Evolutionary conservation across 495 filamentous ascomycete species (phyloP), one percentile per base, ranked within the genome.

Genomic region (Darksidea phi): DNA sequence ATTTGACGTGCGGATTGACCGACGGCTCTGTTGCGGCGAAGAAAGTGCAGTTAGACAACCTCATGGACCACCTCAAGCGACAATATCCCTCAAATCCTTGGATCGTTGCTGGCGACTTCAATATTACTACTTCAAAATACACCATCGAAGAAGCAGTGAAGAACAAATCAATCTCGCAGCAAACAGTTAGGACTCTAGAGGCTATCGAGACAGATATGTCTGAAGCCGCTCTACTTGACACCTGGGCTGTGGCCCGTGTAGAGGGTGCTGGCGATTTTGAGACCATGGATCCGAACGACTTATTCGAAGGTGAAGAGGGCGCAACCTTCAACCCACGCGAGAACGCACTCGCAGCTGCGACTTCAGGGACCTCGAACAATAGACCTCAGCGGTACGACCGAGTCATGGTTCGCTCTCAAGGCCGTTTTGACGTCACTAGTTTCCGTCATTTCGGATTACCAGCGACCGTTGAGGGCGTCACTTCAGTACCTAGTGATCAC

Each of bases 341-440:
- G 0, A 86, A 85, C 57, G 70, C 68, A 20, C 71, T 82, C 7
- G 80, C 82, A 1, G 75, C 77, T 15, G 71, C 75, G 6, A 73
- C 66, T 8, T 73, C 75, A 15, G 70, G 69, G 25, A 73, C 70
- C 28, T 72, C 70, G 36, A 66, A 77, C 23, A 74, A 74, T 34
- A 74, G 79, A n/a, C 82, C 82, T 5, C 83, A 85, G 64, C 68
- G 83, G 23, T 84, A 84, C 57, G 82, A 84, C 63, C 73, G 83
- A 28, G 78, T 86, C 43, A 66, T 84, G 10, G 70, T 81, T 2
- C 74, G 69, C 37, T 73, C 75, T 6, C 66, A 74, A 21, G 72
- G 68, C 6, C 37, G 68, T 7, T 66, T 80, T n/a, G 57, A 64
- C 13, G 59, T 77, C 0, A 64, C 55, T 6, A 59, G 61, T 15